A percentile compares a stretch with the other conserved stretches of the same genome.
phyloP scores from a whole-genome alignment of 2,329 filamentous ascomycete genomes.

The Verticillium dahliae region DNA sequence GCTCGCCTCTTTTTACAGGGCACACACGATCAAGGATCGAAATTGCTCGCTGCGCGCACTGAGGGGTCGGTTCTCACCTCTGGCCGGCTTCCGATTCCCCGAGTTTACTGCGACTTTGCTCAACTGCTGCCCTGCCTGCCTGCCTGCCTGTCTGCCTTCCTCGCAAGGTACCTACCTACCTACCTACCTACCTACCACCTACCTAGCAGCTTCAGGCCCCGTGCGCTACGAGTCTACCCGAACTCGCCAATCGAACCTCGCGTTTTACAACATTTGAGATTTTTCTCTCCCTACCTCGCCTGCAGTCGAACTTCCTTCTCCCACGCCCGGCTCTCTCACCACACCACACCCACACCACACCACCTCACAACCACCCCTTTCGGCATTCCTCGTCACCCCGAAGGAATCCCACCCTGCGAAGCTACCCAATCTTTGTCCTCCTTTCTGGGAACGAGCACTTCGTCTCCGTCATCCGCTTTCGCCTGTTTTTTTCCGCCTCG shows the following conservation, averaged over 20 bases:
- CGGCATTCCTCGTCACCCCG: not conserved
- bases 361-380: not conserved
- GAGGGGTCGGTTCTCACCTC: not conserved
- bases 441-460: not conserved
- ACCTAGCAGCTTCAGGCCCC: not conserved
- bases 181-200: not conserved
- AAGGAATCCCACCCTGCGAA: not conserved
- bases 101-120: not conserved
- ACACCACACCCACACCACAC: not conserved
- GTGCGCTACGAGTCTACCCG: not conserved
- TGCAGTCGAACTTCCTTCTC: not conserved
- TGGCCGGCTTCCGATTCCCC: not conserved
- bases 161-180: not conserved
- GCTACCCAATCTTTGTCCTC: not conserved
- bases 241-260: slow-evolving; percentile 1
- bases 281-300: not conserved
- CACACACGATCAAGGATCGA: not conserved
- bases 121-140: not conserved
- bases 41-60: not conserved
- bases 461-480: not conserved
- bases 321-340: not conserved
- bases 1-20: not conserved
- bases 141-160: not conserved
- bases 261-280: not conserved
- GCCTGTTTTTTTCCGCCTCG: not conserved